Base-by-base conservation (phyloP, 2,329 filamentous ascomycete genomes). In the Fusarium mexicanum region DNA sequence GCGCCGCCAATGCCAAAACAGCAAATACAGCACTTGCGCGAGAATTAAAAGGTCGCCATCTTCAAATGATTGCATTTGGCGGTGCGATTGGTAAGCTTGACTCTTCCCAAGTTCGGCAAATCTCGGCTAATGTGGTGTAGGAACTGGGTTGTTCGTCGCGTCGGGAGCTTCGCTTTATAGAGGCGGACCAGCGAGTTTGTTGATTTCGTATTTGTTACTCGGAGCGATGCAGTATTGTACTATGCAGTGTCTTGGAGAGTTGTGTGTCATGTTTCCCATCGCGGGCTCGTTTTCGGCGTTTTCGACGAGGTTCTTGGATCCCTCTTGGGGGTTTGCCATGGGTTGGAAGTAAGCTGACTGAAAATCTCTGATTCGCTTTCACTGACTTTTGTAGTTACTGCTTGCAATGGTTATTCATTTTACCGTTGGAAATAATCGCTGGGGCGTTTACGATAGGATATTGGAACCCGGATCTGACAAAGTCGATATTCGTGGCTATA, bases 51-150 rank as follows among this genome's bases (percentile, higher is more conserved):
- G 91, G 91, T 18, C 88, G 95, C 57, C 96, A 98, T 85, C 81
- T 98, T 79, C 95, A 98, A 85, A 98, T 98, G 96, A 98, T 98
- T 86, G 96, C 96, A 9, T 97, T 98, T 76, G 95, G 95, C 72
- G 95, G 95, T 59, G 95, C 93, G 18, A 98, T 98, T 79, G 93
- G 93, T 90, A 84, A 47, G 82, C 29, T 59, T 17, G 33, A 35
- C 3, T 31, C 13, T 3, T 13, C 3, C 38, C 35, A 37, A 37
- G 5, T 14, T 18, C 37, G 8, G 35, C 43, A n/a, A 33, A 22
- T 8, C 5, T 40, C 38, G 47, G n/a, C 22, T 33, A 26, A 24
- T 22, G 9, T 5, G 20, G 9, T 16, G 33, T 61, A 92, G 92
- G 92, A 71, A 95, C 93, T 22, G 95, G 95, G 72, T 86, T 98